A percentile compares a stretch with the other conserved stretches of the same genome.
phyloP scores from a whole-genome alignment of 2,329 filamentous ascomycete species.

The Xylaria sp. region DNA sequence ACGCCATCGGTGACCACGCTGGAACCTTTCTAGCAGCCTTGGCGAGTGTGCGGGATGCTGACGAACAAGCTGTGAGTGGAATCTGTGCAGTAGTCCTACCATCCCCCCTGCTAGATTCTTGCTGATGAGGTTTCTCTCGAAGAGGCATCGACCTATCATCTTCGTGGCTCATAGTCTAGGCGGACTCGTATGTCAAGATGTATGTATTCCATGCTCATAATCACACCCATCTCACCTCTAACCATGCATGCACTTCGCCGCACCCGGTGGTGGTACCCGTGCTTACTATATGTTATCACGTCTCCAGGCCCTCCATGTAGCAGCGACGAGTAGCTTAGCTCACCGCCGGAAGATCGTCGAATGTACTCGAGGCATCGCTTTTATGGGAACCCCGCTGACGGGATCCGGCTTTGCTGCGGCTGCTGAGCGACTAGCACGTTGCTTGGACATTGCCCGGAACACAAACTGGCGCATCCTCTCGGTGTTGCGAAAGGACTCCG shows the following conservation, averaged over 20 bases:
- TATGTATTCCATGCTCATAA: too few relatives aligned
- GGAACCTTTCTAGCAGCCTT: slow-evolving; percentile 6
- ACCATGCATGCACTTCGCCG: too few relatives aligned
- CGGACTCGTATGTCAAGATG: slow-evolving; percentile 15
- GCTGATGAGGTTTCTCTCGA: too few relatives aligned
- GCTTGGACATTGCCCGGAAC: too few relatives aligned
- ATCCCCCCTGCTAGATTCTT: too few relatives aligned
- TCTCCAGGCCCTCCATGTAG: too few relatives aligned
- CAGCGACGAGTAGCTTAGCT: not conserved
- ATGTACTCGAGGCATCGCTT: not conserved
- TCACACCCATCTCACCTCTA: too few relatives aligned
- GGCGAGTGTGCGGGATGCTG: not conserved
- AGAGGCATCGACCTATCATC: slow-evolving; percentile 10
- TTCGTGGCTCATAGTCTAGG: slow-evolving; percentile 19
- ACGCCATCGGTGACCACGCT: slow-evolving; percentile 4
- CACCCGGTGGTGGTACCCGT: too few relatives aligned
- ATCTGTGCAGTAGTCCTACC: not conserved
- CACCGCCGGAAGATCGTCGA: slow-evolving; percentile 7
- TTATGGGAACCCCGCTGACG: slow-evolving; percentile 18
- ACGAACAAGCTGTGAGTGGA: not conserved
- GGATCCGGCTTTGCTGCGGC: too few relatives aligned
- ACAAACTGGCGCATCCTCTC: slow-evolving; percentile 4
- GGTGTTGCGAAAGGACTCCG: slow-evolving; percentile 6
- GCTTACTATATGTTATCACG: too few relatives aligned
- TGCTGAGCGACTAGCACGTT: too few relatives aligned